Evolutionary conservation across 169 alveolate species (phyloP), one percentile per base, ranked within the genome.

Genomic region (Fabrea salina): DNA sequence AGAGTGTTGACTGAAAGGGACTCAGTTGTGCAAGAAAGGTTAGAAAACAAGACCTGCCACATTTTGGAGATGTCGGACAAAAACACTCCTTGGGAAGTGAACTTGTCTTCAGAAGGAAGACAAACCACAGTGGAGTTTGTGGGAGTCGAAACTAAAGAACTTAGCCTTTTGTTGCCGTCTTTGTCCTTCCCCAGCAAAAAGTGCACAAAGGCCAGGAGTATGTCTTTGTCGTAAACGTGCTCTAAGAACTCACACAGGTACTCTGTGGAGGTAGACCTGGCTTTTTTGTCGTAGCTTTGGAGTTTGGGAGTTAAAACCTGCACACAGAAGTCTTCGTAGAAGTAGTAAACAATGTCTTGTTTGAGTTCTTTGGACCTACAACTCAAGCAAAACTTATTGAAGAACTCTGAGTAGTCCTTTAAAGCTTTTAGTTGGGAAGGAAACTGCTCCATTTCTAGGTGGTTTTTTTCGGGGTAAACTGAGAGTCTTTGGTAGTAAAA

Each of bases 171-270:
- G 50, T 30, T 37, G 32, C 74, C 74, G 3, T 61, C 49, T 37
- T 61, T 61, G 1, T 16, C 74, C 25, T 61, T 61, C 2, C 74
- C 74, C 39, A 33, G 74, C 16, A 61, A 61, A 61, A 61, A 61
- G 25, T 61, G 39, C 11, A 61, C 74, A 22, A 61, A 1, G 2
- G 74, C 25, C n/a, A 61, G 1, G n/a, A 61, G 37, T 16, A 61
- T 27, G 32, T 61, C 50, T 37, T 16, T 30, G n/a, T 13, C 11
- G 25, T 2, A 33, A 11, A 61, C 39, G 32, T 61, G 54, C 32
- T 61, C 54, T 16, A 61, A 33, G 16, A 61, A 7, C 39, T 35
- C 39, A 1, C 41, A 33, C 50, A 61, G 39, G 1, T 16, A 27
- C 16, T 35, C 13, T 35, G 41, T 61, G 32, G 74, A 3, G 11